Conservation (phyloP, 306 rosid species). For the Cicer cuneatum region DNA sequence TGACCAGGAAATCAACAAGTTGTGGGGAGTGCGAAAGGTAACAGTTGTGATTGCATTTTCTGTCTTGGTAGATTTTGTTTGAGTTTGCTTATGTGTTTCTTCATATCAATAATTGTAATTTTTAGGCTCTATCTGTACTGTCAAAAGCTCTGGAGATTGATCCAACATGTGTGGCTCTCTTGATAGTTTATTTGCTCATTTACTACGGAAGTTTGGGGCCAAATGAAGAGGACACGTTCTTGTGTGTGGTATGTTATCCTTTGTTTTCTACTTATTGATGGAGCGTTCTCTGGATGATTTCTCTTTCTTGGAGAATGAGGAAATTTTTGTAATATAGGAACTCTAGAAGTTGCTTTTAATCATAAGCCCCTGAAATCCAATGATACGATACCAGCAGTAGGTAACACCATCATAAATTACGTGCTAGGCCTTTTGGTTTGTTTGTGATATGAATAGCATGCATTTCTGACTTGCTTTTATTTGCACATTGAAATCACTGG, state of each 20-base stretch:
- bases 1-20: conserved; percentile 72
- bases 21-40: conserved; percentile 83
- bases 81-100: conserved; percentile 28
- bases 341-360: conserved; percentile 27
- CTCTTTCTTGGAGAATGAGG: conserved; percentile 33
- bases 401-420: conserved; percentile 29
- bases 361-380: conserved; percentile 39
- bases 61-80: conserved; percentile 29
- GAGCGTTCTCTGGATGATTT: conserved; percentile 42
- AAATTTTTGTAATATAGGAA: conserved; percentile 26
- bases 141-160: conserved; percentile 81
- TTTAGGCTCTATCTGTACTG: conserved; percentile 81
- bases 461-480: conserved; percentile 13
- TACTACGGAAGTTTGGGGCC: conserved; percentile 70
- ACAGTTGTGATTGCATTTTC: conserved; percentile 27
- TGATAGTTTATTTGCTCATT: conserved; percentile 81
- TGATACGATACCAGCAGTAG: conserved; percentile 14
- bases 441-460: conserved; percentile 8
- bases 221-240: conserved; percentile 86
- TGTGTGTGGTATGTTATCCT: conserved; percentile 79
- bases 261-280: conserved; percentile 45
- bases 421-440: conserved; percentile 20
- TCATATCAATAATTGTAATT: conserved; percentile 45
- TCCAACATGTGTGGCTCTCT: conserved; percentile 67
- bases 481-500: background rate